phyloP scores from a whole-genome alignment of 164 flowering plant genomes.

The Aristolochia fimbriata region DNA sequence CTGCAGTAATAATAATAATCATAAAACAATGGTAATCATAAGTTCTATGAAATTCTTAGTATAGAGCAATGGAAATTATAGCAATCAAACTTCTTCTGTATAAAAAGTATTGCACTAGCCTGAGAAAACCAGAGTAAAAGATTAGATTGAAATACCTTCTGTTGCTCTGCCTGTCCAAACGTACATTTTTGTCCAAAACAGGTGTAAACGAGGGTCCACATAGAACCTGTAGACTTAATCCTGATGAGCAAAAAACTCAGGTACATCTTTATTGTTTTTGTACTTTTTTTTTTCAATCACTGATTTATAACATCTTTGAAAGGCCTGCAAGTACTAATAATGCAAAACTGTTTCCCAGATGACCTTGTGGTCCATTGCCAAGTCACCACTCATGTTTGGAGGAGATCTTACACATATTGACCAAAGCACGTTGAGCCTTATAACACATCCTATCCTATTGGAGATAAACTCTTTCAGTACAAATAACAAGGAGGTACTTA shows the following conservation, averaged over 20 bases:
- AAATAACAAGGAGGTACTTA: slow-evolving; percentile 60
- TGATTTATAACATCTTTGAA: not conserved
- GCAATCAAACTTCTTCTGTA: too few relatives aligned
- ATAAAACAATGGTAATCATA: too few relatives aligned
- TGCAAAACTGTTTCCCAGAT: slow-evolving; percentile 30
- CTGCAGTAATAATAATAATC: too few relatives aligned
- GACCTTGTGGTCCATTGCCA: slow-evolving; percentile 89
- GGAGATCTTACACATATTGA: slow-evolving; percentile 83
- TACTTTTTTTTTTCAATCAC: not conserved
- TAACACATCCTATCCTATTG: slow-evolving; percentile 64
- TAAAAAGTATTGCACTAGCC: too few relatives aligned
- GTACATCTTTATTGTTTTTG: slow-evolving; percentile 16
- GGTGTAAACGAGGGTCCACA: slow-evolving; percentile 78
- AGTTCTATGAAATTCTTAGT: too few relatives aligned
- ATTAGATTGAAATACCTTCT: not conserved
- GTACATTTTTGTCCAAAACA: slow-evolving; percentile 12
- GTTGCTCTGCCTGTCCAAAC: too few relatives aligned
- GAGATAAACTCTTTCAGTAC: slow-evolving; percentile 67
- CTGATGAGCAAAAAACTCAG: slow-evolving; percentile 74
- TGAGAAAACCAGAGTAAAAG: not conserved
- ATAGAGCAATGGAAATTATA: too few relatives aligned
- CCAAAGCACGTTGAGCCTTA: slow-evolving; percentile 35
- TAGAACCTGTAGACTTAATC: slow-evolving; percentile 42
- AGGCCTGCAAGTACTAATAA: not conserved
- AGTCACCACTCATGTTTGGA: slow-evolving; percentile 93